Evolutionary conservation across 176 grass and related monocot genomes (phyloP).

Genomic region (Oryza longistaminata): DNA sequence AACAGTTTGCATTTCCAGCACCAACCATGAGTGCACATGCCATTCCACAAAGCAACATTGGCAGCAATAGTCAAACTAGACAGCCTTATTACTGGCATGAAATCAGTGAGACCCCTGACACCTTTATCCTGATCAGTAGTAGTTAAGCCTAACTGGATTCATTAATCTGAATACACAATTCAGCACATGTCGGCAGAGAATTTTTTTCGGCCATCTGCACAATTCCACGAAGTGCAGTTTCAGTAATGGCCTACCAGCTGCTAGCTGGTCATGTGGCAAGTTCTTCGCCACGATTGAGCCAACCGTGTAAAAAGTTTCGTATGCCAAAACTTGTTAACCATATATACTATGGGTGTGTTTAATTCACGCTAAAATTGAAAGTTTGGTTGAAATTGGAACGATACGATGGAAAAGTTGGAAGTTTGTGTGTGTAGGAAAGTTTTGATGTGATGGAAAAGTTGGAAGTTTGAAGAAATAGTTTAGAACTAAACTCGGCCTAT

Average conservation of each 20-base stretch:
- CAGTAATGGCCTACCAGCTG: neutral
- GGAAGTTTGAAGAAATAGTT: too few species aligned
- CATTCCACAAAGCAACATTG: neutral
- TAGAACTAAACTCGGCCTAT: too few species aligned
- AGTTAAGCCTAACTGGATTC: slow-evolving; percentile 2
- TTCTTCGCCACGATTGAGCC: neutral
- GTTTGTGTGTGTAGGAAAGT: too few species aligned
- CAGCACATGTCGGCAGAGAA: neutral
- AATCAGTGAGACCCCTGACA: neutral
- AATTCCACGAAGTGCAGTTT: neutral
- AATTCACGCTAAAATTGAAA: too few species aligned
- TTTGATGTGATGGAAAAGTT: too few species aligned
- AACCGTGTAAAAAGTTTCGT: neutral
- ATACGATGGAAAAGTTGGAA: too few species aligned
- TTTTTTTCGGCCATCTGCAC: neutral
- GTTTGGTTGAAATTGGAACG: too few species aligned
- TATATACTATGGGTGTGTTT: neutral
- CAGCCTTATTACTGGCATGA: slow-evolving; percentile 8
- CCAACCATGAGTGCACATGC: neutral
- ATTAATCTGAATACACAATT: neutral
- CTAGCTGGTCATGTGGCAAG: neutral
- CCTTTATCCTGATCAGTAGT: neutral
- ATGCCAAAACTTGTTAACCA: neutral
- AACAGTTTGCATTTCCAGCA: neutral
- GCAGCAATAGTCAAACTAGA: neutral